Evolutionary conservation across 805 yeast genomes (phyloP).

Genomic region (Suhomyces sp.): DNA sequence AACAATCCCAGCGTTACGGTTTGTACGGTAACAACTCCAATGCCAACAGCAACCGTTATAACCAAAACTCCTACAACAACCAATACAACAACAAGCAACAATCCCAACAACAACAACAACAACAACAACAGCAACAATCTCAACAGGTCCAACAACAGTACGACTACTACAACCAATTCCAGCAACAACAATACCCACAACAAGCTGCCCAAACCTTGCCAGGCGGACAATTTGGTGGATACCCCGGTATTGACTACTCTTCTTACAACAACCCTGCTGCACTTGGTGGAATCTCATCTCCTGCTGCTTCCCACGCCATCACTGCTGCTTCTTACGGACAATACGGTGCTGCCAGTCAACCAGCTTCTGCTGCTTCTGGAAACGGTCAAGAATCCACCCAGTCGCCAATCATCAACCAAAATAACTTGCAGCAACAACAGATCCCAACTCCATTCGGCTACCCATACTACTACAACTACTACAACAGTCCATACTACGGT

Average conservation of each 20-base stretch:
- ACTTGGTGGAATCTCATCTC: constrained; percentile 25
- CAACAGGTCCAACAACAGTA: constrained; percentile 15
- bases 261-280: constrained; percentile 36
- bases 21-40: constrained; percentile 11
- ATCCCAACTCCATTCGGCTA: constrained; percentile 40
- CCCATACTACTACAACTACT: constrained; percentile 43
- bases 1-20: constrained; percentile 9
- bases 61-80: constrained; percentile 5
- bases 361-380: constrained; percentile 13
- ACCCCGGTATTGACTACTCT: constrained; percentile 44
- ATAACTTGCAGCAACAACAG: constrained; percentile 26
- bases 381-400: constrained; percentile 20
- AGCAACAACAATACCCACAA: constrained; percentile 42
- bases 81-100: constrained; percentile 11
- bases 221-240: constrained; percentile 39
- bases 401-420: constrained; percentile 24
- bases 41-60: constrained; percentile 1
- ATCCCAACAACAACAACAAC: constrained; percentile 10
- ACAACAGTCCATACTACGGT: constrained; percentile 40
- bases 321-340: constrained; percentile 21
- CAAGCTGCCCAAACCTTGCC: constrained; percentile 41
- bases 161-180: constrained; percentile 34
- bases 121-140: constrained; percentile 15
- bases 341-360: constrained; percentile 15
- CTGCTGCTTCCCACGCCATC: constrained; percentile 28